A percentile compares a stretch with the other conserved stretches of the same genome.
These are phyloP conservation scores for Marasmius tenuissimus DNA, from an alignment of 1,284 basidiomycete genomes.

Conservation along the genomic window DNA sequence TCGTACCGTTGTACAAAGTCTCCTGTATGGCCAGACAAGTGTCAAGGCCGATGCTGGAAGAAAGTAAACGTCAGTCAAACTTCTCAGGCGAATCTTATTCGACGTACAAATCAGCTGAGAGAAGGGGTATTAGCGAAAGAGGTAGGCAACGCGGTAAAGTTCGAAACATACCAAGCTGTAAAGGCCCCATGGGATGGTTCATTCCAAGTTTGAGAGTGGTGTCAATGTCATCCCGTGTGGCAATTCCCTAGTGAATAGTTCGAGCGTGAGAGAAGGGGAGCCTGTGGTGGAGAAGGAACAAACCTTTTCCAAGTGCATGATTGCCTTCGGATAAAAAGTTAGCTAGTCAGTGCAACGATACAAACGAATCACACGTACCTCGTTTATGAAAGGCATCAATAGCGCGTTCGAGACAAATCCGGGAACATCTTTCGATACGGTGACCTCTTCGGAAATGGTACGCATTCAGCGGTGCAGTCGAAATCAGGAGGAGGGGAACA, in stretches of 20 bases:
- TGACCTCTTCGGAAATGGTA: conserved; percentile 62
- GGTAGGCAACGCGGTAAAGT: no score
- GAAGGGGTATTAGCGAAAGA: no score
- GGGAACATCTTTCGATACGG: conserved; percentile 86
- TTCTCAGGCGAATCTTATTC: conserved; percentile 11
- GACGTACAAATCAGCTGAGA: conserved; percentile 72
- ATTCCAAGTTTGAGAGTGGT: conserved; percentile 91
- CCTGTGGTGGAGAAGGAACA: neutral
- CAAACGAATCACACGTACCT: conserved; percentile 43
- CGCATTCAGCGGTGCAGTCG: neutral
- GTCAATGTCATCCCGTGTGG: conserved; percentile 94
- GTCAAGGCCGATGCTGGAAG: conserved; percentile 84
- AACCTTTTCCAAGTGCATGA: conserved; percentile 89
- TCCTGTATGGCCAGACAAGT: conserved; percentile 90
- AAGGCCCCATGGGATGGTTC: conserved; percentile 95
- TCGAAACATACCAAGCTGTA: conserved; percentile 50
- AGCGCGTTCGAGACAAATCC: conserved; percentile 89
- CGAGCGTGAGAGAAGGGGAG: neutral
- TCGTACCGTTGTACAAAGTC: conserved; percentile 85
- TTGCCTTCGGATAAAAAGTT: conserved; percentile 54
- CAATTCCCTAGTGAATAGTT: conserved; percentile 65
- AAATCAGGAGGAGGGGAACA: conserved; percentile 10
- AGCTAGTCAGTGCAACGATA: neutral
- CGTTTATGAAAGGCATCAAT: conserved; percentile 91
- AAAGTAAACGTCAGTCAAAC: conserved; percentile 1